phyloP scores from a whole-genome alignment of 306 rosid species.

The Carpinus fangiana region DNA sequence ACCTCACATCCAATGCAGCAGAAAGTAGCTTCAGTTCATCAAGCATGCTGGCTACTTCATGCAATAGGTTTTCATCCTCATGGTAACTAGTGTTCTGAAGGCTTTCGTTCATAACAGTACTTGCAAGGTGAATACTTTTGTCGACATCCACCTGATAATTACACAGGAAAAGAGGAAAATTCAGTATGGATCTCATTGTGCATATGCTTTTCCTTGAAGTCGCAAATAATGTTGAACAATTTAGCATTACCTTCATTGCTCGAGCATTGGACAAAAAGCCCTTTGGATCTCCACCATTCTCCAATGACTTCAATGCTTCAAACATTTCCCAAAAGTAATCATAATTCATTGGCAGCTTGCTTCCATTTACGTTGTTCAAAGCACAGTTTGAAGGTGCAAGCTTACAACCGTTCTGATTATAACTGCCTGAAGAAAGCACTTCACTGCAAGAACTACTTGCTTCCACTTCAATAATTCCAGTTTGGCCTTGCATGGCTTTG shows the following conservation, averaged over 20 bases:
- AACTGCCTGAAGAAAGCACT: conserved; percentile 13
- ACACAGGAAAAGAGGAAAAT: background rate
- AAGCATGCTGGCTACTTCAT: conserved; percentile 12
- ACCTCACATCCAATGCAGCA: conserved; percentile 29
- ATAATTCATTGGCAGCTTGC: background rate
- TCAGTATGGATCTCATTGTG: background rate
- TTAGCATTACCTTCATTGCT: conserved; percentile 24
- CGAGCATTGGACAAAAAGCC: conserved; percentile 7
- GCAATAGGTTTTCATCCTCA: background rate
- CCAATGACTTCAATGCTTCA: background rate
- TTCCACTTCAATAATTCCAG: conserved; percentile 4
- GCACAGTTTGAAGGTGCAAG: conserved; percentile 8
- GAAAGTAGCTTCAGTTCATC: conserved; percentile 35
- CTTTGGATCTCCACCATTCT: background rate
- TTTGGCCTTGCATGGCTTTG: conserved; percentile 7
- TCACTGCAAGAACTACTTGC: conserved; percentile 6
- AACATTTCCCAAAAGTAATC: conserved; percentile 28
- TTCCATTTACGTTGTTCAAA: background rate
- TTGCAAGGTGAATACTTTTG: conserved; percentile 6
- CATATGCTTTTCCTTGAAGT: background rate
- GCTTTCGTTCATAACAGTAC: background rate
- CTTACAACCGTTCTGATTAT: background rate
- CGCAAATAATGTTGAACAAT: background rate
- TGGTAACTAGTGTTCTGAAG: background rate
- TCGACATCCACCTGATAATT: conserved; percentile 19